Conservation (phyloP, 805 yeast species). For the Ogataea pini region DNA sequence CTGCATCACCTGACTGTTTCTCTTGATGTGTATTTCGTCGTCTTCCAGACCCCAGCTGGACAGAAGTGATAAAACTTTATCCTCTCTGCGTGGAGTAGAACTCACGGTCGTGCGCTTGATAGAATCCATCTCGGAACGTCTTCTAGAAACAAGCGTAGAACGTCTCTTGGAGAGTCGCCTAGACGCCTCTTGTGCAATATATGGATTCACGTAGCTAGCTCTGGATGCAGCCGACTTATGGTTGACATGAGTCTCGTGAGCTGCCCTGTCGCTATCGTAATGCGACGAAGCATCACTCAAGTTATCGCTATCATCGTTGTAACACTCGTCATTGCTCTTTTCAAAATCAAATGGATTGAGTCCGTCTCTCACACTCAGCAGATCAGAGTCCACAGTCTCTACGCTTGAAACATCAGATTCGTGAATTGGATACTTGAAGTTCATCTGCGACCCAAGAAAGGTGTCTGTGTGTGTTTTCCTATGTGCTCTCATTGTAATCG, state of each 20-base stretch:
- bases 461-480: slow-evolving; percentile 15
- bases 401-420: slow-evolving; percentile 7
- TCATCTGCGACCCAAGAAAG: slow-evolving; percentile 17
- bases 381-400: slow-evolving; percentile 9
- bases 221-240: neutral
- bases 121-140: too few relatives aligned
- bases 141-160: too few relatives aligned
- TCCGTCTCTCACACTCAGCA: neutral
- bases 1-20: slow-evolving; percentile 15
- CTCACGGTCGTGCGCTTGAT: neutral
- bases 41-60: slow-evolving; percentile 17
- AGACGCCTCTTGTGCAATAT: neutral
- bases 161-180: neutral
- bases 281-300: slow-evolving; percentile 10
- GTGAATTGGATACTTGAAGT: slow-evolving; percentile 11
- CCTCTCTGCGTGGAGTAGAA: neutral
- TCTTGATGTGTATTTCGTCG: slow-evolving; percentile 8
- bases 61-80: slow-evolving; percentile 13
- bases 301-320: slow-evolving; percentile 1
- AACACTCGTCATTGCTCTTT: neutral
- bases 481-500: slow-evolving; percentile 3
- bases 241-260: neutral
- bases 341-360: slow-evolving; percentile 7
- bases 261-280: slow-evolving; percentile 3
- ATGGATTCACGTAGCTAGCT: slow-evolving; percentile 11